phyloP scores from a whole-genome alignment of 2,329 filamentous ascomycete species.

The Pseudogymnoascus sp. region DNA sequence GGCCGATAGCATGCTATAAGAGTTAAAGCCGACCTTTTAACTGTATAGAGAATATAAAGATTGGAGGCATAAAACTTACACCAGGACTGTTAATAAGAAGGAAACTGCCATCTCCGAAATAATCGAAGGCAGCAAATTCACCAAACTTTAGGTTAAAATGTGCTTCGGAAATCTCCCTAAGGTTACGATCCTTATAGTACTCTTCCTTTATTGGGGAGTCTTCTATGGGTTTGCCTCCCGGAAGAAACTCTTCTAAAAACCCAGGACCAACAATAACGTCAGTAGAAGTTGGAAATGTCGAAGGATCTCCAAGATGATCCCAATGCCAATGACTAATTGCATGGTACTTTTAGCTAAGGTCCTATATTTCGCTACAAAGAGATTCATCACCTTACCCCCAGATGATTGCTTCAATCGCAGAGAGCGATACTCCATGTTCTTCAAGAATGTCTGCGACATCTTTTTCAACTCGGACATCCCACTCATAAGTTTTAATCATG shows the following conservation, averaged over 20 bases:
- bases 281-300: conserved; percentile 34
- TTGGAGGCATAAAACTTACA: neutral
- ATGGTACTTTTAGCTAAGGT: neutral
- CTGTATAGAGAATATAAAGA: neutral
- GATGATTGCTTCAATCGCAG: conserved; percentile 10
- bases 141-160: conserved; percentile 17
- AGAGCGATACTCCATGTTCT: conserved; percentile 15
- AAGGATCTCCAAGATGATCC: conserved; percentile 37
- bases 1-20: conserved; percentile 36
- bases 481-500: conserved; percentile 3
- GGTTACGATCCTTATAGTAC: conserved; percentile 31
- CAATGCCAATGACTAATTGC: conserved; percentile 29
- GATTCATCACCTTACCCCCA: neutral
- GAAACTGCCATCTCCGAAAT: conserved; percentile 26
- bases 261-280: conserved; percentile 40
- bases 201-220: conserved; percentile 33
- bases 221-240: conserved; percentile 36
- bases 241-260: conserved; percentile 35
- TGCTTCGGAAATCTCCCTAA: conserved; percentile 20
- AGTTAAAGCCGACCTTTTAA: neutral
- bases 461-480: conserved; percentile 15
- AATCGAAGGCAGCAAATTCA: conserved; percentile 22
- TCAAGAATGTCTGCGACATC: conserved; percentile 20
- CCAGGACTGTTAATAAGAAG: conserved; percentile 25
- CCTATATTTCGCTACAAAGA: neutral